Percentiles rank a stretch among this genome's conserved stretches.
Conservation (phyloP, 169 alveolate species). For the Plasmodium coatneyi region DNA sequence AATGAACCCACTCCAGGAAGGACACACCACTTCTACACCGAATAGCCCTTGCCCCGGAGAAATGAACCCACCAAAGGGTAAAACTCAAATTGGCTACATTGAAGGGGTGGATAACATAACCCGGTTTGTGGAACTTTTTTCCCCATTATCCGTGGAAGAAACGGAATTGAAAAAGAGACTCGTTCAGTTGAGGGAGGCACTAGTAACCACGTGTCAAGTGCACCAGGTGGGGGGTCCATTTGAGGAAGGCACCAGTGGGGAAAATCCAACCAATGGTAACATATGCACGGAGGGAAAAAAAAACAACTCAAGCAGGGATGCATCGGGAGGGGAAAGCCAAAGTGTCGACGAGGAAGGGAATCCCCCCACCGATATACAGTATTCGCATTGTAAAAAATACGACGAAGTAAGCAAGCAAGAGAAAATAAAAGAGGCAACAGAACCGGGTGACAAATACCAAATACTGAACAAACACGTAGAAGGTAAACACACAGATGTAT, state of each 20-base stretch:
- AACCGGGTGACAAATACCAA: neutral
- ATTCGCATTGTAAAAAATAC: neutral
- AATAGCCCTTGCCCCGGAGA: neutral
- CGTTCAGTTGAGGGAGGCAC: neutral
- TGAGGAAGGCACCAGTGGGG: neutral
- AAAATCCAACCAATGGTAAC: neutral
- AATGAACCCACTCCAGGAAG: neutral
- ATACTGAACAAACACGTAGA: neutral
- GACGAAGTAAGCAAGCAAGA: neutral
- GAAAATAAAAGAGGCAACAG: neutral
- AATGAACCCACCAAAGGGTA: neutral
- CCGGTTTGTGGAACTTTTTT: neutral
- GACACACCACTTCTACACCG: neutral
- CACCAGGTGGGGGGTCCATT: neutral
- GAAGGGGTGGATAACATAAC: conserved; percentile 21
- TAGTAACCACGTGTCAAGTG: neutral
- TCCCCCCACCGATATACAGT: neutral
- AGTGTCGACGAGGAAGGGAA: neutral
- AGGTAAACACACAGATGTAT: neutral
- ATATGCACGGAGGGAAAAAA: neutral
- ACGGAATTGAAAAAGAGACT: conserved; percentile 4
- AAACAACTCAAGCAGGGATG: neutral
- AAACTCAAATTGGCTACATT: conserved; percentile 11
- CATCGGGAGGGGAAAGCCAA: neutral
- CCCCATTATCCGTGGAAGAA: neutral